phyloP scores from a whole-genome alignment of 2,329 filamentous ascomycete species.

The Fusarium burgessii region DNA sequence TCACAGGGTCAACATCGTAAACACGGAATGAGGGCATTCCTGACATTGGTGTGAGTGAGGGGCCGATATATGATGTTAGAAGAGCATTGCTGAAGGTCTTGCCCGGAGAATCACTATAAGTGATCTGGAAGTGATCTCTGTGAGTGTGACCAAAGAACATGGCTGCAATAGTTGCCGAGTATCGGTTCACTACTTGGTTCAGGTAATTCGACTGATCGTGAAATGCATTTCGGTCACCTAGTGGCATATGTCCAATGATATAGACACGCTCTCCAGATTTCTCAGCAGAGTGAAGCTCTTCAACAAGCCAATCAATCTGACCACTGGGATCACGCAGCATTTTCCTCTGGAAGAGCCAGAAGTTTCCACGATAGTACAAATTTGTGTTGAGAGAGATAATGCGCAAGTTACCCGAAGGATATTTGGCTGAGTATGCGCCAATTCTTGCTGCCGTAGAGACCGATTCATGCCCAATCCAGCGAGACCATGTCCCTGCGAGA shows the following conservation, averaged over 20 bases:
- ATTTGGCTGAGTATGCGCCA: conserved; percentile 63
- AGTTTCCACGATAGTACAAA: conserved; percentile 70
- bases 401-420: conserved; percentile 61
- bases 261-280: conserved; percentile 64
- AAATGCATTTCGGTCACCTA: conserved; percentile 63
- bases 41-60: conserved; percentile 66
- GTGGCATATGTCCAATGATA: conserved; percentile 69
- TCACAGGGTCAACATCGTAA: conserved; percentile 68
- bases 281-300: conserved; percentile 66
- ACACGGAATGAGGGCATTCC: conserved; percentile 69
- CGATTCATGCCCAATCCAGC: conserved; percentile 57
- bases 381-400: conserved; percentile 72
- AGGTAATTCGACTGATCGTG: conserved; percentile 65
- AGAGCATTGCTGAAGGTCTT: conserved; percentile 58
- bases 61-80: conserved; percentile 65
- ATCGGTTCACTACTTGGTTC: conserved; percentile 66
- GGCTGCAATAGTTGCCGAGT: conserved; percentile 64
- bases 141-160: conserved; percentile 71
- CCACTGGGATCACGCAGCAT: conserved; percentile 64
- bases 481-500: conserved; percentile 59
- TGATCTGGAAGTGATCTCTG: conserved; percentile 67
- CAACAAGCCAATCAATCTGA: conserved; percentile 66
- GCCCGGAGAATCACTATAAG: conserved; percentile 61
- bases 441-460: conserved; percentile 52
- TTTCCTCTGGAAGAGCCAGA: conserved; percentile 64